Base-by-base conservation (phyloP, 73 alveolate species). In the Paramecium sonneborni region DNA sequence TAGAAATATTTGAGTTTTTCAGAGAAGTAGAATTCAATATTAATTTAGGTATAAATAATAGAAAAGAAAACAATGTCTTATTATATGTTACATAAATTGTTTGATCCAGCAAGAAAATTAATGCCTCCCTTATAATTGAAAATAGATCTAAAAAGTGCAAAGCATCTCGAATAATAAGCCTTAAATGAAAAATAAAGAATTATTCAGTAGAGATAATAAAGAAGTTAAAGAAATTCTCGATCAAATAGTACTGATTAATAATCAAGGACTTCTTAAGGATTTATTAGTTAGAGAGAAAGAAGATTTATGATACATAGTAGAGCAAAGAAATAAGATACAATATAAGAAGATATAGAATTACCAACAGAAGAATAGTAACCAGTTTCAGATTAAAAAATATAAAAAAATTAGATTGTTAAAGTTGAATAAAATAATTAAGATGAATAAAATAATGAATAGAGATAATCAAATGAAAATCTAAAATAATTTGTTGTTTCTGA, bases 331-430 rank as follows among this genome's bases (percentile, higher is more conserved):
- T 37, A 74, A 18, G 87, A 74, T 11, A 74, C 87, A 30, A 74
- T 74, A 8, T 37, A 74, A n/a, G 87, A 74, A n/a, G 87, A 32
- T n/a, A 74, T 35, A 3, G 87, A 74, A 38, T 10, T 74, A 30
- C 87, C 87, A 34, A 74, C 87, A 30, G 87, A 74, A 35, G 87
- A 74, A 74, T 38, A 74, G n/a, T 12, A 74, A 74, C 18, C 39
- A n/a, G 48, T 10, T 1, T 67, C 38, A 20, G 48, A 26, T 3
- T 67, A 67, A 14, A 32, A 67, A 21, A 5, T 0, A 5, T 52
- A 52, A 8, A 52, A 52, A 1, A 52, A n/a, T 6, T 1, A 52
- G 30, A 18, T 52, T 52, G 68, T 18, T 1, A 15, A 26, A 30
- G 46, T 23, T n/a, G 84, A 62, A 23, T 15, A 12, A 21, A 30